Evolutionary conservation across 1,284 basidiomycete species (phyloP).

Genomic region (Pisolithus thermaeus): DNA sequence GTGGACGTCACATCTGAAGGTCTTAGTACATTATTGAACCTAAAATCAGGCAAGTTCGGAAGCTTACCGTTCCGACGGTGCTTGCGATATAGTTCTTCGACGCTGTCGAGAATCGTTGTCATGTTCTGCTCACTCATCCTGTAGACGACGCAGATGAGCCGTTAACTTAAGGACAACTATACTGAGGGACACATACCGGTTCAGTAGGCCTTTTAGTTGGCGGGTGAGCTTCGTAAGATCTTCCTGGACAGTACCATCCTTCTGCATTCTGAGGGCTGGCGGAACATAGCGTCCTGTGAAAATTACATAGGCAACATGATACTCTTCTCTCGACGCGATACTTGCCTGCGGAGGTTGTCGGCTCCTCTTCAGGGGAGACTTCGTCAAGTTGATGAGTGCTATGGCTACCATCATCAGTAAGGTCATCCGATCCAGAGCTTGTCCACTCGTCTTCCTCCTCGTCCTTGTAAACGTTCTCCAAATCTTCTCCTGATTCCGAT

Average conservation of each 20-base stretch:
- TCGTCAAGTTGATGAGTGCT: constrained; percentile 2
- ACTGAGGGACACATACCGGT: constrained; percentile 51
- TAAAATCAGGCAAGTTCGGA: not conserved
- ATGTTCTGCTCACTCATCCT: constrained; percentile 93
- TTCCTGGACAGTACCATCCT: constrained; percentile 31
- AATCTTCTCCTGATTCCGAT: not conserved
- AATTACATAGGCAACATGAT: not conserved
- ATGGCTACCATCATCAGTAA: constrained; percentile 16
- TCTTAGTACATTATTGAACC: constrained; percentile 8
- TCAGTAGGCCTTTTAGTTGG: constrained; percentile 84
- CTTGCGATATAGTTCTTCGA: constrained; percentile 77
- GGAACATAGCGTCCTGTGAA: constrained; percentile 51
- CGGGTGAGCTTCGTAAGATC: constrained; percentile 62
- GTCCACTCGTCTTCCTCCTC: constrained; percentile 18
- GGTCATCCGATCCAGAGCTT: constrained; percentile 15
- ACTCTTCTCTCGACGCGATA: constrained; percentile 9
- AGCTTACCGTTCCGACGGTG: constrained; percentile 74
- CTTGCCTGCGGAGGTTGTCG: constrained; percentile 17
- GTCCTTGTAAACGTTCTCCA: not conserved
- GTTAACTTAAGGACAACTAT: not conserved
- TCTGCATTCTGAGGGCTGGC: constrained; percentile 52
- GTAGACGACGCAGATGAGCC: constrained; percentile 4
- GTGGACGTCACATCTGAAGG: constrained; percentile 74
- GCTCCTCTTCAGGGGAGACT: not conserved
- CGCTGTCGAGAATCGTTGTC: constrained; percentile 67